Conservation (phyloP, 495 filamentous ascomycete genomes). For the Lindgomyces ingoldianus region DNA sequence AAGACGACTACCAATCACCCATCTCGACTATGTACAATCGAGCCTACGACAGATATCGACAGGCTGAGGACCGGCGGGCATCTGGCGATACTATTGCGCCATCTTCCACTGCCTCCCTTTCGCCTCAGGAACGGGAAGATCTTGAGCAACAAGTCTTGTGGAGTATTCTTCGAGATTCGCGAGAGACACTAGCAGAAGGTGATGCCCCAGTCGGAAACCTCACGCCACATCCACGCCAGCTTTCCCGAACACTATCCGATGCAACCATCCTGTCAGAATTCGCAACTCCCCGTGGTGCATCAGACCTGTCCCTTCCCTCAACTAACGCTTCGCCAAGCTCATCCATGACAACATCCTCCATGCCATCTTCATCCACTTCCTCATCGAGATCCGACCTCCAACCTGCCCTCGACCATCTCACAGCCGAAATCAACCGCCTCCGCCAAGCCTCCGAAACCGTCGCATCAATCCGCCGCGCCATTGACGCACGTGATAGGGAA, state of each 20-base stretch:
- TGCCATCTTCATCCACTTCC: not conserved
- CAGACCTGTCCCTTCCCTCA: not conserved
- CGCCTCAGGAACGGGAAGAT: constrained; percentile 1
- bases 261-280: not conserved
- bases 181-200: not conserved
- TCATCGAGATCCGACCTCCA: not conserved
- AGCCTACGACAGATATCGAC: constrained; percentile 41
- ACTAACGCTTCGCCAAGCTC: not conserved
- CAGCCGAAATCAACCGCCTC: not conserved
- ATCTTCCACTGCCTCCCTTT: not conserved
- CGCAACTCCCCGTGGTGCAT: not conserved
- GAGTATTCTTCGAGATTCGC: constrained; percentile 15
- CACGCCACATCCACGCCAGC: not conserved
- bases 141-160: constrained; percentile 20
- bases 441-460: not conserved
- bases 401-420: not conserved
- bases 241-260: too few relatives aligned
- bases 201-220: not conserved
- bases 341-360: not conserved
- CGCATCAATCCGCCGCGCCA: not conserved
- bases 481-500: not conserved
- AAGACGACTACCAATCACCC: constrained; percentile 48
- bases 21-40: constrained; percentile 46
- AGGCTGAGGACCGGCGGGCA: constrained; percentile 41
- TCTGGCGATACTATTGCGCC: not conserved